phyloP scores from a whole-genome alignment of 306 rosid genomes.

The Alnus rubra region DNA sequence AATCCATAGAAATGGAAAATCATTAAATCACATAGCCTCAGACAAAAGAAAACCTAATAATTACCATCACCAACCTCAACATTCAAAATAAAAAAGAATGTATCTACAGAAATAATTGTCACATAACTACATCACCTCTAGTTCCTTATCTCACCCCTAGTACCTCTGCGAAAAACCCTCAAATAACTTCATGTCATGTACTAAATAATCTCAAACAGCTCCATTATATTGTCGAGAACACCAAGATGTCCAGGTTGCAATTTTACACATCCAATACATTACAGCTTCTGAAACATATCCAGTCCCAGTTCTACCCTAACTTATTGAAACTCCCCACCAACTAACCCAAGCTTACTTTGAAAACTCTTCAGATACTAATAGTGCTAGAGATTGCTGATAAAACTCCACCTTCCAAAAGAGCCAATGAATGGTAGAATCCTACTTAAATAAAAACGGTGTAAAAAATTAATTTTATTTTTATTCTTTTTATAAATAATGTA shows the following conservation, averaged over 20 bases:
- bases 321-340: background rate
- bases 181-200: background rate
- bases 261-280: background rate
- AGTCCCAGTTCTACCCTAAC: background rate
- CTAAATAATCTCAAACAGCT: background rate
- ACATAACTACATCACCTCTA: background rate
- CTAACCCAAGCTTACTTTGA: background rate
- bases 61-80: background rate
- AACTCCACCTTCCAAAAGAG: background rate
- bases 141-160: background rate
- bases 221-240: background rate
- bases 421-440: background rate
- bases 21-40: background rate
- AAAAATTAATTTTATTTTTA: too few relatives aligned
- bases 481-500: too few relatives aligned
- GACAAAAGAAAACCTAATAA: background rate
- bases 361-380: background rate
- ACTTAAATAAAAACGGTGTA: background rate
- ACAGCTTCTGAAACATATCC: background rate
- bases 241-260: background rate
- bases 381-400: background rate
- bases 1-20: background rate
- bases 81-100: background rate
- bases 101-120: background rate
- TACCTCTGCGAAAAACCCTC: background rate